Conservation (phyloP, 1,284 basidiomycete species). For the Puccinia novopanici region DNA sequence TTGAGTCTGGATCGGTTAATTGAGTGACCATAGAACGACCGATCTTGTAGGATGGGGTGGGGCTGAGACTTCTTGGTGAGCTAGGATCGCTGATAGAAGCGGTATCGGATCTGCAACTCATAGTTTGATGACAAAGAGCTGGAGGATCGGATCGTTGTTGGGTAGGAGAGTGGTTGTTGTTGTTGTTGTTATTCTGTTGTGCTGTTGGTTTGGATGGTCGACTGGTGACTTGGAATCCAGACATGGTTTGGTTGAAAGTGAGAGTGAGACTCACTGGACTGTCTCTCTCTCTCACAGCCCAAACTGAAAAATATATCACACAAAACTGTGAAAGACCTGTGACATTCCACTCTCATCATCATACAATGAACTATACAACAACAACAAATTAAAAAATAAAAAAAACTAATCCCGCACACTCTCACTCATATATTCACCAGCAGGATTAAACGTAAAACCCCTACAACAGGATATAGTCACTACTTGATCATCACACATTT, state of each 20-base stretch:
- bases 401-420: slow-evolving; percentile 40
- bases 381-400: too few relatives aligned
- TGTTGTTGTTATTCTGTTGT: not conserved
- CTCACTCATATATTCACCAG: slow-evolving; percentile 51
- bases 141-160: not conserved
- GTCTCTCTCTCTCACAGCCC: too few relatives aligned
- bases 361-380: too few relatives aligned
- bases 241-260: not conserved
- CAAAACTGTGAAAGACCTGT: too few relatives aligned
- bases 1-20: not conserved
- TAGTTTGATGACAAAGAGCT: not conserved
- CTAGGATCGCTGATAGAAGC: slow-evolving; percentile 22
- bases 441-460: slow-evolving; percentile 50
- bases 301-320: too few relatives aligned
- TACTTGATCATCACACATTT: too few relatives aligned
- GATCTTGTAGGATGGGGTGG: slow-evolving; percentile 22
- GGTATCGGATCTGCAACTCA: slow-evolving; percentile 14
- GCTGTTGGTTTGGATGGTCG: not conserved
- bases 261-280: too few relatives aligned
- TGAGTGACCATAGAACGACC: slow-evolving; percentile 5
- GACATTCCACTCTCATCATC: too few relatives aligned
- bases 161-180: not conserved
- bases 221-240: slow-evolving; percentile 20
- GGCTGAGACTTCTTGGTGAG: slow-evolving; percentile 12
- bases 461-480: too few relatives aligned